Percentiles rank a stretch among this genome's conserved stretches.
These are phyloP conservation scores for Trametes punicea DNA, from an alignment of 768 basidiomycete genomes.

Conservation along the genomic window DNA sequence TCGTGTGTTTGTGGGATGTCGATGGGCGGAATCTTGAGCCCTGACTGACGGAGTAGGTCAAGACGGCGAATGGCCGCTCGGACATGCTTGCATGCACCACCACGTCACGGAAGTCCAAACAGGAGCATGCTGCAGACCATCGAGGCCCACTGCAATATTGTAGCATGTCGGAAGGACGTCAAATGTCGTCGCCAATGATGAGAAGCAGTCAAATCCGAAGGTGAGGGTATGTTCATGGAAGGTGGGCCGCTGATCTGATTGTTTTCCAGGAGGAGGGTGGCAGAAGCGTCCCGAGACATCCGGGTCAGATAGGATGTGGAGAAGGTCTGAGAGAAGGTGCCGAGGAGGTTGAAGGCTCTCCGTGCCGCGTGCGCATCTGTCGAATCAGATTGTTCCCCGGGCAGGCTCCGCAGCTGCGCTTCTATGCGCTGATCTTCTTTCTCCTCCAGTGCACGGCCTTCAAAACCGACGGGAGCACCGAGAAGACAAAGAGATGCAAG, in stretches of 20 bases:
- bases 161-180: not conserved
- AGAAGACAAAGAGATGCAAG: conserved; percentile 15
- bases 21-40: not conserved
- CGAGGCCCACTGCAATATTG: not conserved
- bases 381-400: not conserved
- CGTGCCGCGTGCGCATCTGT: no score
- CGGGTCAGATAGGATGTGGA: not conserved
- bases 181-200: not conserved
- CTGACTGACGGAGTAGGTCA: not conserved
- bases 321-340: no score
- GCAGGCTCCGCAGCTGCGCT: not conserved
- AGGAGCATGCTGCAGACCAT: not conserved
- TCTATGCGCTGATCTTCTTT: not conserved
- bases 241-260: not conserved
- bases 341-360: no score
- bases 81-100: not conserved
- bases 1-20: not conserved
- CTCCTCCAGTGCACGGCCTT: conserved; percentile 1
- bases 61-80: not conserved
- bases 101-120: not conserved
- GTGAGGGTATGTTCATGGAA: not conserved
- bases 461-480: conserved; percentile 26
- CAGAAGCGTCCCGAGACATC: not conserved
- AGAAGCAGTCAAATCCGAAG: not conserved
- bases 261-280: not conserved